Evolutionary conservation across 441 rosid genomes (phyloP).

Genomic region (Corymbia citriodora): DNA sequence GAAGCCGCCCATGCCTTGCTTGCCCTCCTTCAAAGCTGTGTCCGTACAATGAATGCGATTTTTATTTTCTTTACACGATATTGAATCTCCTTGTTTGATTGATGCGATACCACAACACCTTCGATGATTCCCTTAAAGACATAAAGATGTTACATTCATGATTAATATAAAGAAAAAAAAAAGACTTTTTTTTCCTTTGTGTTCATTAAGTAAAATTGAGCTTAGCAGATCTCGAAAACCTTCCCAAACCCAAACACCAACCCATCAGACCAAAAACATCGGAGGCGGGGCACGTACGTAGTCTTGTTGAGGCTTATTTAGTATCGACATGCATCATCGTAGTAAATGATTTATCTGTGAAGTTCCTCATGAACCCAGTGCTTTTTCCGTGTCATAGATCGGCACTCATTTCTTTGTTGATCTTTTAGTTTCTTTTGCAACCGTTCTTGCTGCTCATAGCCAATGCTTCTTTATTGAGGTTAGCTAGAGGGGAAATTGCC

Average conservation of each 20-base stretch:
- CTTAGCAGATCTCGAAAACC: fast-evolving
- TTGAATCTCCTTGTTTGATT: neutral
- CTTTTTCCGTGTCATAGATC: neutral
- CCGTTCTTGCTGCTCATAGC: neutral
- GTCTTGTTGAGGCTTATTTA: neutral
- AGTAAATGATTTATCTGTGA: neutral
- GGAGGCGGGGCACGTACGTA: neutral
- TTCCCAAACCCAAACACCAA: fast-evolving
- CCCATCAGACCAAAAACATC: neutral
- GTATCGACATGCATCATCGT: neutral
- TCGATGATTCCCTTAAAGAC: neutral
- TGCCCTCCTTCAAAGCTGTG: neutral
- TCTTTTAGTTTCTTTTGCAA: neutral
- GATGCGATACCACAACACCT: neutral
- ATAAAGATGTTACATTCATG: neutral
- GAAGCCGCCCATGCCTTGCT: neutral
- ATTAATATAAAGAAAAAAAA: neutral
- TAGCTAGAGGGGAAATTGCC: neutral
- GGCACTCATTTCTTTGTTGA: neutral
- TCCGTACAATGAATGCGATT: neutral
- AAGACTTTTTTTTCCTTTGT: fast-evolving
- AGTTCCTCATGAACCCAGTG: neutral
- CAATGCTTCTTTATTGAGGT: neutral
- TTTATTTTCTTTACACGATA: neutral
- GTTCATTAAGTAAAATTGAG: fast-evolving